phyloP scores from a whole-genome alignment of 805 yeast species.

The Blastobotrys peoriensis region DNA sequence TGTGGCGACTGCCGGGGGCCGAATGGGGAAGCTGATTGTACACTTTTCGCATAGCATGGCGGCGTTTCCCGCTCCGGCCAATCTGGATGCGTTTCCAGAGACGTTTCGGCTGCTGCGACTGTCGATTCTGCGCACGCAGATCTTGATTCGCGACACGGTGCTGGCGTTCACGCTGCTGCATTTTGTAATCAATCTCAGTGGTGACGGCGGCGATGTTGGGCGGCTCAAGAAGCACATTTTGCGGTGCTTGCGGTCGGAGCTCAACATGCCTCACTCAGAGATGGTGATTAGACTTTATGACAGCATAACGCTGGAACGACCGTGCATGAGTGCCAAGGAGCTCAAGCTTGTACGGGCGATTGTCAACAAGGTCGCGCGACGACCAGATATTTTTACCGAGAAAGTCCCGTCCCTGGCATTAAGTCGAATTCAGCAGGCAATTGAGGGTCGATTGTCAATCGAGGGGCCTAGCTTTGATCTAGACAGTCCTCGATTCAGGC shows the following conservation, averaged over 20 bases:
- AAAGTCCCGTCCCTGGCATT: slow-evolving; percentile 16
- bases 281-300: slow-evolving; percentile 5
- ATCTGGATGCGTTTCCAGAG: slow-evolving; percentile 15
- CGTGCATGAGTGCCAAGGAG: slow-evolving; percentile 13
- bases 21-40: neutral
- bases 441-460: slow-evolving; percentile 8
- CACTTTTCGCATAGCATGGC: slow-evolving; percentile 5
- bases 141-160: slow-evolving; percentile 16
- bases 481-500: neutral
- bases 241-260: slow-evolving; percentile 6
- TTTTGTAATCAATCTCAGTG: slow-evolving; percentile 11
- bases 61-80: slow-evolving; percentile 6
- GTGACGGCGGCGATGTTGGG: slow-evolving; percentile 10
- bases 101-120: slow-evolving; percentile 16
- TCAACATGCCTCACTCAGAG: slow-evolving; percentile 1
- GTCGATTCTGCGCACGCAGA: slow-evolving; percentile 12
- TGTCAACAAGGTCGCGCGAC: slow-evolving; percentile 4
- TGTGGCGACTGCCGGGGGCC: neutral
- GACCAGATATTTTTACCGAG: slow-evolving; percentile 2
- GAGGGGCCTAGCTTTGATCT: slow-evolving; percentile 6
- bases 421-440: slow-evolving; percentile 14
- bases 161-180: slow-evolving; percentile 16
- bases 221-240: slow-evolving; percentile 14
- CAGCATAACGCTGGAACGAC: slow-evolving; percentile 16
- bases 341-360: slow-evolving; percentile 14